These are phyloP conservation scores for Colletotrichum spaethianum DNA, from an alignment of 2,329 filamentous ascomycete genomes.

Conservation along the genomic window DNA sequence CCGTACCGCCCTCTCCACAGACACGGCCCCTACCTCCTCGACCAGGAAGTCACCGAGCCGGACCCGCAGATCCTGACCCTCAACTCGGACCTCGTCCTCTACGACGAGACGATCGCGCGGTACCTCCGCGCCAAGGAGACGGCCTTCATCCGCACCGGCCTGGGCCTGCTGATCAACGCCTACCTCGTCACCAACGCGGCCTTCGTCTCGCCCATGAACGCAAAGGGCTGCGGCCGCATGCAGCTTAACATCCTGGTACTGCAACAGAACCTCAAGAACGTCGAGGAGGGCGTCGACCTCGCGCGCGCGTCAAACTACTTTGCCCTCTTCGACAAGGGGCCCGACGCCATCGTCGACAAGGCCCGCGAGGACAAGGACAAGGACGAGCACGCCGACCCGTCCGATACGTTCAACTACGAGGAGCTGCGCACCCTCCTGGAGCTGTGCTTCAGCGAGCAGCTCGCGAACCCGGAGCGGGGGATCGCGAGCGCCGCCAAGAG, in stretches of 20 bases:
- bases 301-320: constrained; percentile 77
- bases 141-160: constrained; percentile 81
- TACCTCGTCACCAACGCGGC: constrained; percentile 82
- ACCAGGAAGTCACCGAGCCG: constrained; percentile 82
- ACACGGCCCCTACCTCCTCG: constrained; percentile 73
- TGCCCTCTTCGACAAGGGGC: constrained; percentile 75
- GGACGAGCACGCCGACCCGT: constrained; percentile 54
- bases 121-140: constrained; percentile 81
- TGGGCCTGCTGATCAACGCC: constrained; percentile 83
- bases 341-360: constrained; percentile 75
- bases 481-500: constrained; percentile 77
- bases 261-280: constrained; percentile 96
- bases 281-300: constrained; percentile 80
- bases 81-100: constrained; percentile 86
- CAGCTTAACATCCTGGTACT: constrained; percentile 94
- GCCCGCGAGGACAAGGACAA: constrained; percentile 74
- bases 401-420: constrained; percentile 70
- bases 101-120: constrained; percentile 84
- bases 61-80: constrained; percentile 86
- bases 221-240: constrained; percentile 86
- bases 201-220: constrained; percentile 86
- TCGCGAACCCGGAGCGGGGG: constrained; percentile 77
- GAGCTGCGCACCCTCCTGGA: constrained; percentile 77
- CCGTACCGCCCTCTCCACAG: constrained; percentile 71
- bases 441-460: constrained; percentile 77